Percentiles rank a stretch among this genome's conserved stretches.
phyloP scores from a whole-genome alignment of 1,284 basidiomycete genomes.

The Heterobasidion occidentale region DNA sequence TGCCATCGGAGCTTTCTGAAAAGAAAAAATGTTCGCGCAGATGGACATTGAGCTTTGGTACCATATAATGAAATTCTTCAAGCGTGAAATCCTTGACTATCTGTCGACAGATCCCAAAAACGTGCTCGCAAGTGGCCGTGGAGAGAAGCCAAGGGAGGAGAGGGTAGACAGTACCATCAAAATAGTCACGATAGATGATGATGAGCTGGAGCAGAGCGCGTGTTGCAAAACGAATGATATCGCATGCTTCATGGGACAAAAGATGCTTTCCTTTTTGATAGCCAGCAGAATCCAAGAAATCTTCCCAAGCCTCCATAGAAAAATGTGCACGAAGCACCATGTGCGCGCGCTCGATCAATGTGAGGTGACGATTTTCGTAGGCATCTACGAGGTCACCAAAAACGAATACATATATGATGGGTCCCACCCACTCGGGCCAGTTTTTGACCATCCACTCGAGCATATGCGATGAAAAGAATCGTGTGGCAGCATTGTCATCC shows the following conservation, averaged over 20 bases:
- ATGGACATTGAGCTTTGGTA: constrained; percentile 18
- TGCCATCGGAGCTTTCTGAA: not conserved
- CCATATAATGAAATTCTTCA: constrained; percentile 24
- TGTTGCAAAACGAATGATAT: constrained; percentile 18
- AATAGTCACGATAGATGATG: constrained; percentile 25
- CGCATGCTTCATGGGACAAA: constrained; percentile 24
- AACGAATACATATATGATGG: constrained; percentile 17
- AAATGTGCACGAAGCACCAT: constrained; percentile 24
- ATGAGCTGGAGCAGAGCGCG: constrained; percentile 14
- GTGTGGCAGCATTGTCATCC: constrained; percentile 31
- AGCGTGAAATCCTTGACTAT: constrained; percentile 27
- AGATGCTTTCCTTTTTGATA: constrained; percentile 19
- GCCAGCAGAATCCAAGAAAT: constrained; percentile 14
- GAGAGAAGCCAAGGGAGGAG: constrained; percentile 27
- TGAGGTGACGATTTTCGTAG: constrained; percentile 14
- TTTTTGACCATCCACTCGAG: constrained; percentile 8
- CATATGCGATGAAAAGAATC: constrained; percentile 16
- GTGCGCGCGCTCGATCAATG: constrained; percentile 19
- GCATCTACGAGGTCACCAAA: constrained; percentile 18
- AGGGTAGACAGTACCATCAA: constrained; percentile 10
- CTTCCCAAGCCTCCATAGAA: constrained; percentile 28
- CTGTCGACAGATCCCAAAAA: constrained; percentile 24
- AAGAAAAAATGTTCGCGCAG: constrained; percentile 4
- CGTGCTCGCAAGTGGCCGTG: constrained; percentile 27
- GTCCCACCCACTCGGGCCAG: constrained; percentile 8